Evolutionary conservation across 345 rosid species (phyloP).

Genomic region (Acer saccharum): DNA sequence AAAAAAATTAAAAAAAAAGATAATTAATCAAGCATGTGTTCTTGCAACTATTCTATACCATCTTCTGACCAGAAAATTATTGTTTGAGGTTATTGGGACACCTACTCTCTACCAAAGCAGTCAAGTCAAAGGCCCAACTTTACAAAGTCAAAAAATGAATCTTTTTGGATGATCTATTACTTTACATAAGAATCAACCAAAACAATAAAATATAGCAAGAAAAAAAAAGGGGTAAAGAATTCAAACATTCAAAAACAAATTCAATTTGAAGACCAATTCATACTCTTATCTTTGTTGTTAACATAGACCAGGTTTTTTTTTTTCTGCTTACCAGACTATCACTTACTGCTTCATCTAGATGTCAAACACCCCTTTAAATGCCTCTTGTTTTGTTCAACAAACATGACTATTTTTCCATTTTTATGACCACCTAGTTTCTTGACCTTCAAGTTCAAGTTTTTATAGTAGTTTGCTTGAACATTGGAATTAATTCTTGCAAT

Average conservation of each 20-base stretch:
- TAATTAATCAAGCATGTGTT: neutral
- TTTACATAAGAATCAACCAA: neutral
- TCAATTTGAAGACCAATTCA: neutral
- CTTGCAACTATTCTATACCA: neutral
- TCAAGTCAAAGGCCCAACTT: conserved; percentile 4
- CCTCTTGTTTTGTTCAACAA: conserved; percentile 12
- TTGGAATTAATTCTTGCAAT: neutral
- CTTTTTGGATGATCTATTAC: neutral
- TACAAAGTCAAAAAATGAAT: neutral
- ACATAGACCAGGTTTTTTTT: neutral
- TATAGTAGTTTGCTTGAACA: neutral
- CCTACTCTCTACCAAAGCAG: neutral
- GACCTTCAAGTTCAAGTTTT: neutral
- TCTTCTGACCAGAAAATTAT: neutral
- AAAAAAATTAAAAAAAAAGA: neutral
- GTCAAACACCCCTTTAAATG: neutral
- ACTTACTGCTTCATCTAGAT: neutral
- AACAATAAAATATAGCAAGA: neutral
- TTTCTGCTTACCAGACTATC: neutral
- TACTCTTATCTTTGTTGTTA: neutral
- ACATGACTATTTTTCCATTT: neutral
- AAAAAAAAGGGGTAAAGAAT: neutral
- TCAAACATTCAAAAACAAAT: neutral
- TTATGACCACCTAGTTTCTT: neutral
- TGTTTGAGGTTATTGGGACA: neutral